Evolutionary conservation across 345 rosid species (phyloP).

Genomic region (sweet orange (Citrus sinensis)): DNA sequence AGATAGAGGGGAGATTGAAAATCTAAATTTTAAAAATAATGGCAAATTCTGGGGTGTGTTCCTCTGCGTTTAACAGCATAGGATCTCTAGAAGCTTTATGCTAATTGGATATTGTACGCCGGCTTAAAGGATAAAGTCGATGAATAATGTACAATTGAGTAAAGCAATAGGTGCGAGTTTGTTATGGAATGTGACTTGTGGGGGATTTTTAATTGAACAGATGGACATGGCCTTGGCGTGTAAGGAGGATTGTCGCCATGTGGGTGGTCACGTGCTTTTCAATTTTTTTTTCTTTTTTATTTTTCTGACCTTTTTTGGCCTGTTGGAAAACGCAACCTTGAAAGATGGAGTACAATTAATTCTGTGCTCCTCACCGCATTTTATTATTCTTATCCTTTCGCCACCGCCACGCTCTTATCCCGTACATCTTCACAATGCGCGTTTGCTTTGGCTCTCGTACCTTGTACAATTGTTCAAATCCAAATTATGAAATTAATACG

Average conservation of each 20-base stretch:
- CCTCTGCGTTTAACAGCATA: neutral
- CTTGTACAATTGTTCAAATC: no score
- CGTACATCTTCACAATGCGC: no score
- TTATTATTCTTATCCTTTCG: neutral
- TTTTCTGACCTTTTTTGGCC: no score
- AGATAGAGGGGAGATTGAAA: neutral
- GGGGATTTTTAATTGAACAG: no score
- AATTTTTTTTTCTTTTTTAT: neutral
- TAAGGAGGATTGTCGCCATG: no score
- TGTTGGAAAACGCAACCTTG: neutral
- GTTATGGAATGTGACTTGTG: no score
- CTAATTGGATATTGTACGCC: neutral
- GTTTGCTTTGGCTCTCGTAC: no score
- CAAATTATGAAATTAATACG: no score
- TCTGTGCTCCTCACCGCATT: neutral
- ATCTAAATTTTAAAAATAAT: no score
- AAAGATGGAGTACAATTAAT: neutral
- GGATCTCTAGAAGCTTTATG: neutral
- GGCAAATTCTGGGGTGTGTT: neutral
- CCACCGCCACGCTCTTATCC: neutral
- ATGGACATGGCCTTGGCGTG: neutral
- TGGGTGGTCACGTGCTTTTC: constrained; percentile 4
- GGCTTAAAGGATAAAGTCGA: neutral
- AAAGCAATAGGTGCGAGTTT: neutral
- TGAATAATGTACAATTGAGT: neutral